phyloP scores from a whole-genome alignment of 352 stramenopile species.

The Pythium rhizo-oryzae region DNA sequence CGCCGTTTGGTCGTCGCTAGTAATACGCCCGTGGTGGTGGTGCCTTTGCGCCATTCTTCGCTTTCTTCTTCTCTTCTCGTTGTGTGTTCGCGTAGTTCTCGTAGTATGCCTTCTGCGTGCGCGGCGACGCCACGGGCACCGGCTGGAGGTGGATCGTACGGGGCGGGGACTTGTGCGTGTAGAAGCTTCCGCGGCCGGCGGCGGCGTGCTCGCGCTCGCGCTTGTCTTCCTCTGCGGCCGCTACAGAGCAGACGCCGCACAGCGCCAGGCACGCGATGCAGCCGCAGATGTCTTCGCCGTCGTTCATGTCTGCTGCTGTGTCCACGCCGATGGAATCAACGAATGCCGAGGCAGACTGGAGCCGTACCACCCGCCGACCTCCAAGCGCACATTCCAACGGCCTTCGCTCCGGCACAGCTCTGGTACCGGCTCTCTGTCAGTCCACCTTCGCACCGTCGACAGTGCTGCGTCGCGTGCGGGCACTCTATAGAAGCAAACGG shows the following conservation, averaged over 20 bases:
- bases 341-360: background rate
- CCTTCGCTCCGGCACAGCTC: too few species aligned
- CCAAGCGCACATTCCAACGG: too few species aligned
- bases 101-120: constrained; percentile 39
- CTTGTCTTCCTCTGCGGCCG: constrained; percentile 81
- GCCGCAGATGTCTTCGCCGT: constrained; percentile 75
- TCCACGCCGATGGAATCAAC: background rate
- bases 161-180: constrained; percentile 46
- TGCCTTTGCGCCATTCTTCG: constrained; percentile 7
- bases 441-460: too few species aligned
- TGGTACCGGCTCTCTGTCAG: background rate
- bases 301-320: constrained; percentile 50
- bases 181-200: constrained; percentile 23
- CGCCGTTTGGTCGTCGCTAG: background rate
- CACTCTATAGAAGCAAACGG: background rate
- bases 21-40: constrained; percentile 19
- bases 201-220: constrained; percentile 65
- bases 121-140: constrained; percentile 53
- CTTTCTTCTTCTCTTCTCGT: constrained; percentile 2
- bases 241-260: constrained; percentile 77
- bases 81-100: constrained; percentile 27
- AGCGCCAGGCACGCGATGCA: constrained; percentile 73
- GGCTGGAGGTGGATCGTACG: constrained; percentile 68
- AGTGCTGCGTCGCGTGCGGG: background rate
- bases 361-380: too few species aligned